Percentiles rank a stretch among this genome's conserved stretches.
These are phyloP conservation scores for Neonectria hederae DNA, from an alignment of 2,329 filamentous ascomycete genomes.

Conservation along the genomic window DNA sequence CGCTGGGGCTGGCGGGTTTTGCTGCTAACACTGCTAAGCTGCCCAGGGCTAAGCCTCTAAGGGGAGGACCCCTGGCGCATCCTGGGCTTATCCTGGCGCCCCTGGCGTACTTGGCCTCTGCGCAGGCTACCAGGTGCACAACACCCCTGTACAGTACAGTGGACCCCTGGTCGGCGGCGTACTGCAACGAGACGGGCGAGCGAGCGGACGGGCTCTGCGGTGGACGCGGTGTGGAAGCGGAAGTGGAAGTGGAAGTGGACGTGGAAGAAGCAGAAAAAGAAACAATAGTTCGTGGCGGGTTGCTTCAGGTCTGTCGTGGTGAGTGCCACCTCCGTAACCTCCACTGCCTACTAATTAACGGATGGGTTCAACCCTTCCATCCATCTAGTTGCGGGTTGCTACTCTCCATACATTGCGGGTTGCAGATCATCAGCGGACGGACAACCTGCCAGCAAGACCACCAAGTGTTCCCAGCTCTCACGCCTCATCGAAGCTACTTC, in stretches of 20 bases:
- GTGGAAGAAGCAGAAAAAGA: conserved; percentile 19
- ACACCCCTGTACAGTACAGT: too few relatives aligned
- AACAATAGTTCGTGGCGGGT: conserved; percentile 3
- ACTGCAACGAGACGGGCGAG: conserved; percentile 29
- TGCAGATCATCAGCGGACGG: conserved; percentile 1
- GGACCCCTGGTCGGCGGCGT: conserved; percentile 33
- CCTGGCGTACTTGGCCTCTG: conserved; percentile 34
- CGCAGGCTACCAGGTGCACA: conserved; percentile 15
- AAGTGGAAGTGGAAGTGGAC: not conserved
- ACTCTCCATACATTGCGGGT: not conserved
- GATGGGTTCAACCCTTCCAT: not conserved
- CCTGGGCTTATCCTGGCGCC: conserved; percentile 27
- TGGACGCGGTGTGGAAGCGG: conserved; percentile 42
- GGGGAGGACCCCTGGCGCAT: conserved; percentile 36
- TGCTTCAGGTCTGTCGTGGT: not conserved
- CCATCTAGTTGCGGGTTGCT: conserved; percentile 13
- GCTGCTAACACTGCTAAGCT: conserved; percentile 27
- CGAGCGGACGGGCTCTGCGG: conserved; percentile 37
- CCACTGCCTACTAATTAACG: too few relatives aligned
- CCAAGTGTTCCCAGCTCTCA: conserved; percentile 1
- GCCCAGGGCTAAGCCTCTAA: not conserved
- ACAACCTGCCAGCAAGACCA: conserved; percentile 3
- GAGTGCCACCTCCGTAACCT: too few relatives aligned
- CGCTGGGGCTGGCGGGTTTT: conserved; percentile 30
- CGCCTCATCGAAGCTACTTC: not conserved